Evolutionary conservation across 495 filamentous ascomycete species (phyloP), one percentile per base, ranked within the genome.

Genomic region (Geoglossum glabrum): DNA sequence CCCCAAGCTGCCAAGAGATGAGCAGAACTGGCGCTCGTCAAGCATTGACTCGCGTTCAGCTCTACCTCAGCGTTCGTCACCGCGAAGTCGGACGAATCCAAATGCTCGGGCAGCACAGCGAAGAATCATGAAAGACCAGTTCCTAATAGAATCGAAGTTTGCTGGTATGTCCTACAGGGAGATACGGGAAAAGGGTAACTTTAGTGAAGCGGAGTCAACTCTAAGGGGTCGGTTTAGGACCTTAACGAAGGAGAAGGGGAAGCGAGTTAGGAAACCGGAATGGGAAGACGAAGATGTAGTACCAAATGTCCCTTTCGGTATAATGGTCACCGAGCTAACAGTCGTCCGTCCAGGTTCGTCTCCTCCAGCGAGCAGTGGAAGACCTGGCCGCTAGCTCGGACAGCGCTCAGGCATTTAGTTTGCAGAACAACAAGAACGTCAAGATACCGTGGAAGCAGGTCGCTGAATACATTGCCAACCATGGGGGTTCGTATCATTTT

Each of bases 361-460:
- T 80, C 40, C 65, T 81, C 9, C 72, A 69, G 65, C 60, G 67
- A 58, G 77, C 67, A 6, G 75, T 80, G 13, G 68, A 67, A 57
- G 65, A 67, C 58, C 61, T 77, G 27, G 34, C 57, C 28, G 65
- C 62, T 15, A 27, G 15, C 56, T 59, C 34, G 26, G 30, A 21
- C 30, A 31, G 40, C 19, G 38, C 11, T 28, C 47, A 34, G 19
- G 26, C 10, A 58, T 0, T 34, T 45, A 30, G 38, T 33, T 47
- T 26, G 25, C n/a, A 52, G 34, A 0, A 55, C 56, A 57, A 62
- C 40, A 43, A 33, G 1, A 27, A n/a, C 25, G 10, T 51, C 64
- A 85, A 79, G 64, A 72, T 90, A 0, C 81, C 87, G 1, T 96
- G 90, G 90, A 90, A 90, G 71, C 74, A 78, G 57, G 82, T 95